Evolutionary conservation across 2,329 filamentous ascomycete species (phyloP), one percentile per base, ranked within the genome.

Genomic region (Talaromyces funiculosus): DNA sequence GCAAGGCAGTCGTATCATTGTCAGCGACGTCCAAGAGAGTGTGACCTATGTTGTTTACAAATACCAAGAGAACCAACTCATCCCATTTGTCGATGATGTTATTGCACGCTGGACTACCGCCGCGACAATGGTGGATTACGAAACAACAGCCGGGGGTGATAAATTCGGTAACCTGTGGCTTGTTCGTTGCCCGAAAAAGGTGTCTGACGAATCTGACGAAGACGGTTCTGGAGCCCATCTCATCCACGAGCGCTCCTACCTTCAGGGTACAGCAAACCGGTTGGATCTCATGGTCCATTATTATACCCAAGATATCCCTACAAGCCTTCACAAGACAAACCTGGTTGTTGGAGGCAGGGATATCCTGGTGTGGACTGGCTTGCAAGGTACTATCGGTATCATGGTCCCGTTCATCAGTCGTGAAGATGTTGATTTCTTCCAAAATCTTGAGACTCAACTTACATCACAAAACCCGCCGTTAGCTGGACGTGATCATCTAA

Each of bases 101-200:
- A 84, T 97, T 63, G 83, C 92, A 55, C 86, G 94, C 33, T 97
- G 92, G 90, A 96, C 91, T 1, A 96, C 91, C 0, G 90, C 90
- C 66, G 89, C 90, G 0, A 84, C 92, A 2, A 96, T 99, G 91
- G 87, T 97, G 1, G 94, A 99, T 76, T 99, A 99, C 74, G 94
- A 99, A 73, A 96, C 94, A 1, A 86, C 90, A 24, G 92, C 92
- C 2, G 94, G 93, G 37, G 93, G 93, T 37, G 94, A 99, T 78
- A 97, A 97, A 72, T 99, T 99, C 66, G 95, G 94, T 63, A 99
- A 99, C 69, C 77, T 99, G 16, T 99, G 92, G 87, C 84, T 99
- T 47, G 82, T 99, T 31, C 89, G 94, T 53, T 94, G 90, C 69
- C 92, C 93, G 0, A 81, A 87, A 62, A 94, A 96, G 73, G 87